Evolutionary conservation across 352 stramenopile genomes (phyloP).

Genomic region (Phytophthora chlamydospora): DNA sequence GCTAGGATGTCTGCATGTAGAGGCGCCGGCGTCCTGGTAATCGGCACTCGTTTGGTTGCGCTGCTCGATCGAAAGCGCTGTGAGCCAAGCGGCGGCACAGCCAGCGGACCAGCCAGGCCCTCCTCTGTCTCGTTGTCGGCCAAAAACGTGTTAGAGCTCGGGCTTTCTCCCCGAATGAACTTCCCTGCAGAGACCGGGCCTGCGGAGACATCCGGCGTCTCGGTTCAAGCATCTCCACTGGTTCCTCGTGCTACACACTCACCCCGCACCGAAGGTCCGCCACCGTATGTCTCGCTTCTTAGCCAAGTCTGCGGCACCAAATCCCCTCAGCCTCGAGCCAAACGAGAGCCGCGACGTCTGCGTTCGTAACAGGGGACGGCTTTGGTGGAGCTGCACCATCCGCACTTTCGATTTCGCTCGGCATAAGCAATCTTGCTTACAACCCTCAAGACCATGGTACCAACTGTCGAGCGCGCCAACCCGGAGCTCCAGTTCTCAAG

Average conservation of each 20-base stretch:
- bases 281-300: constrained; percentile 39
- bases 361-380: constrained; percentile 33
- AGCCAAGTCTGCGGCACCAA: constrained; percentile 35
- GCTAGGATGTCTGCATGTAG: constrained; percentile 27
- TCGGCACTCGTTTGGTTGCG: constrained; percentile 26
- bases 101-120: constrained; percentile 7
- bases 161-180: constrained; percentile 40
- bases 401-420: constrained; percentile 39
- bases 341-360: constrained; percentile 9
- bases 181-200: constrained; percentile 23
- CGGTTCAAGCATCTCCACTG: constrained; percentile 38
- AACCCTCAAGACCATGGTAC: constrained; percentile 27
- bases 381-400: constrained; percentile 21
- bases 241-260: constrained; percentile 37
- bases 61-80: constrained; percentile 23
- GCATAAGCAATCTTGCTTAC: constrained; percentile 41
- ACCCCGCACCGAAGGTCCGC: constrained; percentile 22
- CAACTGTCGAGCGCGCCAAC: constrained; percentile 18
- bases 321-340: constrained; percentile 19
- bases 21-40: constrained; percentile 32
- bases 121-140: constrained; percentile 30
- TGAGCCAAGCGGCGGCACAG: constrained; percentile 34
- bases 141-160: constrained; percentile 19
- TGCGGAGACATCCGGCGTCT: constrained; percentile 37
- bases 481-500: constrained; percentile 44